These are phyloP conservation scores for Dispira simplex DNA, from an alignment of 192 early-diverging fungal genomes.

Conservation along the genomic window DNA sequence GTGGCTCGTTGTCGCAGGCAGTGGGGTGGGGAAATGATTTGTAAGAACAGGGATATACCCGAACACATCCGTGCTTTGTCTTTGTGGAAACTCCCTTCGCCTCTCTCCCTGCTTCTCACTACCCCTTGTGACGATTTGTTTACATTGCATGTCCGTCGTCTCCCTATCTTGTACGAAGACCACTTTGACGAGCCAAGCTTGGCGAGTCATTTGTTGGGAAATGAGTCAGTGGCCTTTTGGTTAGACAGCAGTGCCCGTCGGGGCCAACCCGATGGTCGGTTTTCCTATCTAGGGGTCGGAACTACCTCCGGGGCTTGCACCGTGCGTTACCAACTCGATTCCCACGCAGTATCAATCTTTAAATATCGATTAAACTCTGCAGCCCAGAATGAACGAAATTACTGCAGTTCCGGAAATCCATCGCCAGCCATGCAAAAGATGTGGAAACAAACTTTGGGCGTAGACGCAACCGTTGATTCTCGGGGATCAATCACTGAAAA, in stretches of 20 bases:
- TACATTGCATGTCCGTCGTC: no score
- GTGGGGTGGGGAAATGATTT: not conserved
- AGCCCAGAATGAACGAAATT: no score
- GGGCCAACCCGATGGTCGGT: constrained; percentile 11
- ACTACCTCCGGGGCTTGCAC: constrained; percentile 15
- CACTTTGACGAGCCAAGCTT: constrained; percentile 2
- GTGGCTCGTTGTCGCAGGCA: constrained; percentile 4
- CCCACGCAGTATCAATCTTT: constrained; percentile 9
- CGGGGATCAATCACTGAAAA: not conserved
- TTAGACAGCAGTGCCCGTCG: constrained; percentile 37
- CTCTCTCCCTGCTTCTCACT: no score
- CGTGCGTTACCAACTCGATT: constrained; percentile 14
- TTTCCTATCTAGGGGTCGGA: constrained; percentile 22
- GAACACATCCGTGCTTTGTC: not conserved
- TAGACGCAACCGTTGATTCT: not conserved
- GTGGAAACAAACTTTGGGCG: not conserved
- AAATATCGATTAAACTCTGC: not conserved
- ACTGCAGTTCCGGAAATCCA: no score
- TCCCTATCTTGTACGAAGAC: no score
- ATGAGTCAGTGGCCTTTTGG: constrained; percentile 34
- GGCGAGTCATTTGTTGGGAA: constrained; percentile 15
- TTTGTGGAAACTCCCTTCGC: not conserved
- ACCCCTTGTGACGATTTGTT: no score
- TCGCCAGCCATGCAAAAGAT: no score
- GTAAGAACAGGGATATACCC: not conserved